phyloP scores from a whole-genome alignment of 2,329 filamentous ascomycete species.

The Epichloe typhina region DNA sequence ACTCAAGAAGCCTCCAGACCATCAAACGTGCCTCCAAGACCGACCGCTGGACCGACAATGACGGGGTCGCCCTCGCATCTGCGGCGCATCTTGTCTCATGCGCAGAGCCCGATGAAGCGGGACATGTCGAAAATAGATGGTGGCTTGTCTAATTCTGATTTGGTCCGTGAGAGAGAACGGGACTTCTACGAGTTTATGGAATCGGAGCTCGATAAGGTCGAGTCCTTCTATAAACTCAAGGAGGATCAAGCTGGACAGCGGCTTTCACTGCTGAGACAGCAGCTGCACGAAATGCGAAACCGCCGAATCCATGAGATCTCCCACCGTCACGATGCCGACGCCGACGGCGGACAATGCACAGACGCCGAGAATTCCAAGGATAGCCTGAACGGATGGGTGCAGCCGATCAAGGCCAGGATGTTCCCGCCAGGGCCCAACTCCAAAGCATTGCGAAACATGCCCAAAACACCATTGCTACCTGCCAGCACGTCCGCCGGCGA shows the following conservation, averaged over 20 bases:
- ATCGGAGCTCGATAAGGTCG: conserved; percentile 76
- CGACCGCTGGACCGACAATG: conserved; percentile 2
- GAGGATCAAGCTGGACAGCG: conserved; percentile 72
- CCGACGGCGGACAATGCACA: conserved; percentile 10
- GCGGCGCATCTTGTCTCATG: conserved; percentile 23
- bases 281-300: conserved; percentile 88
- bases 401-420: conserved; percentile 40
- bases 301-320: conserved; percentile 61
- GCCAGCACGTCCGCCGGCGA: conserved; percentile 16
- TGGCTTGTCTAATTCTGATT: conserved; percentile 34
- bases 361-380: conserved; percentile 15
- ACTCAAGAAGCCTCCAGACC: background rate
- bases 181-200: conserved; percentile 85
- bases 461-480: conserved; percentile 31
- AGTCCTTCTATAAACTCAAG: conserved; percentile 76
- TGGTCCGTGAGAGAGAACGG: conserved; percentile 60
- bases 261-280: conserved; percentile 58
- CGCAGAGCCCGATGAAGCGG: conserved; percentile 4
- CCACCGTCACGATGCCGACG: conserved; percentile 23
- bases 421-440: conserved; percentile 48
- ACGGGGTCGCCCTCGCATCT: conserved; percentile 18
- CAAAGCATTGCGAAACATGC: conserved; percentile 43
- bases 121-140: conserved; percentile 24
- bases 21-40: conserved; percentile 7
- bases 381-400: conserved; percentile 29